These are phyloP conservation scores for Cordyceps fumosorosea DNA, from an alignment of 2,329 filamentous ascomycete species.

Conservation along the genomic window DNA sequence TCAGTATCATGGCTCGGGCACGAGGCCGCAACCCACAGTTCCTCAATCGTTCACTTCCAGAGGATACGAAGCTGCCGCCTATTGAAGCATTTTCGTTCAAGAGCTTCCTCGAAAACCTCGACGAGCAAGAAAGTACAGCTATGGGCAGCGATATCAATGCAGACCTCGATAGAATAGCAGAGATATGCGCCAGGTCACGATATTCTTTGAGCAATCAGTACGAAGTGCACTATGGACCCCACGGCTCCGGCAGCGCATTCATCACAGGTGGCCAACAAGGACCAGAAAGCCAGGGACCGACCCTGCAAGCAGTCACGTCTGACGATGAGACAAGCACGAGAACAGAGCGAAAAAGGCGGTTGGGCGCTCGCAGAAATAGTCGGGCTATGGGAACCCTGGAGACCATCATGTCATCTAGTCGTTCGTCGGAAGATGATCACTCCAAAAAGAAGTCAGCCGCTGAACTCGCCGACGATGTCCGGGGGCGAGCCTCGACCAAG, in stretches of 20 bases:
- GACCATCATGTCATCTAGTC: constrained; percentile 60
- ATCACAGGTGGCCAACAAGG: constrained; percentile 23
- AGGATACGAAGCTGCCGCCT: constrained; percentile 47
- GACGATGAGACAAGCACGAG: constrained; percentile 42
- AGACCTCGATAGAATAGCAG: constrained; percentile 58
- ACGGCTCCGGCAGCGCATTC: constrained; percentile 50
- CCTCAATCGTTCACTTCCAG: constrained; percentile 12
- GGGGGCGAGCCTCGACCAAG: constrained; percentile 40
- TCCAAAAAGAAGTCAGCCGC: constrained; percentile 47
- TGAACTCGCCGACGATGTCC: constrained; percentile 49
- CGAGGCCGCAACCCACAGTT: background rate
- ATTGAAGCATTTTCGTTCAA: constrained; percentile 60
- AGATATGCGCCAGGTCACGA: constrained; percentile 58
- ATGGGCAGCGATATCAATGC: constrained; percentile 42
- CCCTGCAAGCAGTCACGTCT: constrained; percentile 49
- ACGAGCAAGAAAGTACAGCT: constrained; percentile 29
- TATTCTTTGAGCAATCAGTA: constrained; percentile 63
- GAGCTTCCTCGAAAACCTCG: constrained; percentile 53
- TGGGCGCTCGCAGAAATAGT: constrained; percentile 38
- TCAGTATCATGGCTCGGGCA: constrained; percentile 28
- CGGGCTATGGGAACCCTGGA: constrained; percentile 56
- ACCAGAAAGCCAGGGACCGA: constrained; percentile 38
- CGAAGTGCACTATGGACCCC: constrained; percentile 57
- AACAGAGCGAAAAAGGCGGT: constrained; percentile 34
- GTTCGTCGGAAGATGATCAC: constrained; percentile 55